Percentiles rank a stretch among this genome's conserved stretches.
Evolutionary conservation across 768 basidiomycete genomes (phyloP).

Genomic region (Roridomyces roridus): DNA sequence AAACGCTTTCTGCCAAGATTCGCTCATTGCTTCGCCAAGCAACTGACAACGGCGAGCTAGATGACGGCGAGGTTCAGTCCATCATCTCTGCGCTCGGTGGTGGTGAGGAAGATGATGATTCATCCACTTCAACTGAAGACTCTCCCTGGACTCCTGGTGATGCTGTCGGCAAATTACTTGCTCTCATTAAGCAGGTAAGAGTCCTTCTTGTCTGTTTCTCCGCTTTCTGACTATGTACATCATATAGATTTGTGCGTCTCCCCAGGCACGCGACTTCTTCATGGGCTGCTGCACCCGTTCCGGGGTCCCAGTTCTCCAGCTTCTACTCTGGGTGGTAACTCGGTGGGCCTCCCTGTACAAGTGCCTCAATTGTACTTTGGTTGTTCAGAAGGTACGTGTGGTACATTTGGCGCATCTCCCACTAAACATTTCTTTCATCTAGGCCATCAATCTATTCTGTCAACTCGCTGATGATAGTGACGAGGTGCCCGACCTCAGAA

Average conservation of each 20-base stretch:
- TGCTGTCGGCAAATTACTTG: background rate
- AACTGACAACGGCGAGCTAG: background rate
- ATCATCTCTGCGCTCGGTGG: background rate
- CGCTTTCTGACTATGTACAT: background rate
- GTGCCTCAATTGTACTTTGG: constrained; percentile 5
- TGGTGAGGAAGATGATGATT: background rate
- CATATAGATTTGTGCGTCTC: constrained; percentile 18
- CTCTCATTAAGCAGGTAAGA: background rate
- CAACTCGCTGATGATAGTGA: constrained; percentile 27
- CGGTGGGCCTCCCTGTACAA: constrained; percentile 19
- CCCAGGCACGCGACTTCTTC: constrained; percentile 23
- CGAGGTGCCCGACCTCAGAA: constrained; percentile 32
- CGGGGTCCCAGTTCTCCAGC: constrained; percentile 2
- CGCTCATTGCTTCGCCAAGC: background rate
- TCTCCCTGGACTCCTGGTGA: background rate
- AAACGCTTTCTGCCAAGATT: too few relatives aligned
- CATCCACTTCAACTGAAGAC: too few relatives aligned
- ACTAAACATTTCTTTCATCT: constrained; percentile 27
- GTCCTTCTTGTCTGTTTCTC: background rate
- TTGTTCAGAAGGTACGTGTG: constrained; percentile 4
- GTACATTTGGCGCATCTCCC: constrained; percentile 33
- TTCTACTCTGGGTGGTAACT: constrained; percentile 18
- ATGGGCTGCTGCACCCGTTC: constrained; percentile 3
- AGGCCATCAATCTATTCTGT: constrained; percentile 30
- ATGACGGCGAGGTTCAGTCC: background rate